Evolutionary conservation across 2,329 filamentous ascomycete species (phyloP).

Genomic region (Pseudocercospora vitis): DNA sequence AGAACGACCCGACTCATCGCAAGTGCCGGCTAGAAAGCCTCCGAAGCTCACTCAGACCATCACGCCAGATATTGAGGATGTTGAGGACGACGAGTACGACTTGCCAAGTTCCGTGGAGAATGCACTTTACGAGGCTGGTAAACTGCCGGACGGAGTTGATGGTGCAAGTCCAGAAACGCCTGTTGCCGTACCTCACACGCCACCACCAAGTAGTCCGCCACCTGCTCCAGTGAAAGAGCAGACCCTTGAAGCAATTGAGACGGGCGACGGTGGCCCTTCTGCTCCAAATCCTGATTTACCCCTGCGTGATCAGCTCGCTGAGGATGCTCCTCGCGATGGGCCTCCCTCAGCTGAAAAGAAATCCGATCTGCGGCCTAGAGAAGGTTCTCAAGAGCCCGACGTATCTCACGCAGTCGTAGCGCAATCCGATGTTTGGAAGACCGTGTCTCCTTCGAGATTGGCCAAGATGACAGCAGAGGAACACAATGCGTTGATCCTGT

Average conservation of each 20-base stretch:
- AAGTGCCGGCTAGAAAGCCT: conserved; percentile 7
- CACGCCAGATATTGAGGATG: conserved; percentile 37
- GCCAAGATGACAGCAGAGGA: conserved; percentile 77
- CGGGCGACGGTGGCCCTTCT: not conserved
- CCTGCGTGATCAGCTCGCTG: not conserved
- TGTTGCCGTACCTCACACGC: conserved; percentile 18
- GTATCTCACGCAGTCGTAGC: conserved; percentile 36
- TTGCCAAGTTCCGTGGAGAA: conserved; percentile 38
- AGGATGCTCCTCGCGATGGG: not conserved
- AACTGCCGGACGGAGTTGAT: not conserved
- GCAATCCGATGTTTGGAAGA: conserved; percentile 32
- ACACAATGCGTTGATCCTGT: conserved; percentile 81
- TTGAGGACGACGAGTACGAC: conserved; percentile 33
- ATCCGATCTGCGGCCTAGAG: conserved; percentile 25
- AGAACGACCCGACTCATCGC: conserved; percentile 10
- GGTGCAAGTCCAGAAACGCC: not conserved
- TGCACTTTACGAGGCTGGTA: conserved; percentile 27
- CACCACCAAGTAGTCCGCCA: conserved; percentile 23
- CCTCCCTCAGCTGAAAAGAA: not conserved
- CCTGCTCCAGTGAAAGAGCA: conserved; percentile 8
- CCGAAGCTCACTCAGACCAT: conserved; percentile 33
- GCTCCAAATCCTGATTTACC: not conserved
- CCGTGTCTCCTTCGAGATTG: conserved; percentile 37
- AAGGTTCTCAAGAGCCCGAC: conserved; percentile 38
- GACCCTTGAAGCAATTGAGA: conserved; percentile 8